Evolutionary conservation across 306 rosid species (phyloP).

Genomic region (Cercis canadensis): DNA sequence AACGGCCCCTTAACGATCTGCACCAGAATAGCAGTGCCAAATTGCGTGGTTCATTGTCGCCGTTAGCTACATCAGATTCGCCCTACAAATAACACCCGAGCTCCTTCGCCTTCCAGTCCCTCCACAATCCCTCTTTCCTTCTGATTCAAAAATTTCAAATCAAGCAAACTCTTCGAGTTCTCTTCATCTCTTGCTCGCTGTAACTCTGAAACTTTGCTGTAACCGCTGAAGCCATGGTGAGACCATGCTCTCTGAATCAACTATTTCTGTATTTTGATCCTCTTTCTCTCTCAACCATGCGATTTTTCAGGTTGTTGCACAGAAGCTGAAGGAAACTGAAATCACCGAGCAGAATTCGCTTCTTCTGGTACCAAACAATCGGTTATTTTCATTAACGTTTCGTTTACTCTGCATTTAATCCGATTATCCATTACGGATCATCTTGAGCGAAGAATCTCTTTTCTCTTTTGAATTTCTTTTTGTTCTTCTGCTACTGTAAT

Average conservation of each 20-base stretch:
- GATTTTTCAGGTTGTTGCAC: slow-evolving; percentile 76
- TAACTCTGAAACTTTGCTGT: slow-evolving; percentile 18
- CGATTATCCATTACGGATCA: not conserved
- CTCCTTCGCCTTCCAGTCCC: slow-evolving; percentile 43
- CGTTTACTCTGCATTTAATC: slow-evolving; percentile 1
- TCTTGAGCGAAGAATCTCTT: not conserved
- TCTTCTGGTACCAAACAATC: slow-evolving; percentile 68
- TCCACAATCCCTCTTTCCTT: slow-evolving; percentile 40
- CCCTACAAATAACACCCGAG: slow-evolving; percentile 34
- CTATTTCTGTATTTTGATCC: slow-evolving; percentile 26
- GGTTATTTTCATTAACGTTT: slow-evolving; percentile 36
- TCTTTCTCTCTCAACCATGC: slow-evolving; percentile 24
- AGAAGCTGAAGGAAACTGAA: slow-evolving; percentile 87
- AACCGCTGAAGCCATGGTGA: slow-evolving; percentile 57
- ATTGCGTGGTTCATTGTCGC: not conserved
- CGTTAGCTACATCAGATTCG: not conserved
- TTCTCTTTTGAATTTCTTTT: not conserved
- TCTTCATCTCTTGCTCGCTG: slow-evolving; percentile 1
- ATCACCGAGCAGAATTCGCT: slow-evolving; percentile 96
- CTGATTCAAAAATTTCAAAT: slow-evolving; percentile 40
- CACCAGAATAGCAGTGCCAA: not conserved
- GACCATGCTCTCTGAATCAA: slow-evolving; percentile 13
- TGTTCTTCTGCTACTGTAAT: slow-evolving; percentile 26
- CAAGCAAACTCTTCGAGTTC: not conserved
- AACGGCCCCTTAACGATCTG: not conserved